phyloP scores from a whole-genome alignment of 148 eudicot species.

The Euryodendron excelsum region DNA sequence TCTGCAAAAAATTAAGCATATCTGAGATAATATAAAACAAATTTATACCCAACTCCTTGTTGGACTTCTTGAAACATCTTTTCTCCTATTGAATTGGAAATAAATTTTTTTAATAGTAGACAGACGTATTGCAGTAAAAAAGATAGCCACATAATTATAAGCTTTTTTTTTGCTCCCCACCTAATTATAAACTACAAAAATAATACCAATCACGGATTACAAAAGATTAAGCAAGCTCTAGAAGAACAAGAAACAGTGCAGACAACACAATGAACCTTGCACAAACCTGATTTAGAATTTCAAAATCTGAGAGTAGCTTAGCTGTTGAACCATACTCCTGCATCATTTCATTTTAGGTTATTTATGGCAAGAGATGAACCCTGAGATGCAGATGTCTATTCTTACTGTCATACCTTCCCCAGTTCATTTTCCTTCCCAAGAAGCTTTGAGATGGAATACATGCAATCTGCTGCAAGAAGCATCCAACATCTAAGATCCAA shows the following conservation, averaged over 20 bases:
- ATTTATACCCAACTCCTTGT: neutral
- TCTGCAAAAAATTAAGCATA: constrained; percentile 40
- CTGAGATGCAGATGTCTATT: neutral
- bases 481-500: constrained; percentile 99
- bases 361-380: constrained; percentile 15
- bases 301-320: constrained; percentile 73
- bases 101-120: neutral
- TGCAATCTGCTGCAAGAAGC: constrained; percentile 92
- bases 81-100: neutral
- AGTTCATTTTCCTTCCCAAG: constrained; percentile 40
- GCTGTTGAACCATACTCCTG: constrained; percentile 72
- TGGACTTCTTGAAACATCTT: neutral
- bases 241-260: neutral
- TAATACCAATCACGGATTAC: neutral
- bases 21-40: too few species aligned
- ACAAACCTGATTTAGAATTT: constrained; percentile 76
- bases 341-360: constrained; percentile 26
- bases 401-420: constrained; percentile 50
- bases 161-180: neutral
- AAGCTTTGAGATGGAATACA: constrained; percentile 67
- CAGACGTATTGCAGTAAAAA: neutral
- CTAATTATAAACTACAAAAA: neutral
- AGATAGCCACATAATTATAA: neutral
- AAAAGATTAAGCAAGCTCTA: neutral
- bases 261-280: constrained; percentile 2